Percentiles rank a stretch among this genome's conserved stretches.
Evolutionary conservation across 2,329 filamentous ascomycete species (phyloP).

Genomic region (Chrysosporium keratinophilum): DNA sequence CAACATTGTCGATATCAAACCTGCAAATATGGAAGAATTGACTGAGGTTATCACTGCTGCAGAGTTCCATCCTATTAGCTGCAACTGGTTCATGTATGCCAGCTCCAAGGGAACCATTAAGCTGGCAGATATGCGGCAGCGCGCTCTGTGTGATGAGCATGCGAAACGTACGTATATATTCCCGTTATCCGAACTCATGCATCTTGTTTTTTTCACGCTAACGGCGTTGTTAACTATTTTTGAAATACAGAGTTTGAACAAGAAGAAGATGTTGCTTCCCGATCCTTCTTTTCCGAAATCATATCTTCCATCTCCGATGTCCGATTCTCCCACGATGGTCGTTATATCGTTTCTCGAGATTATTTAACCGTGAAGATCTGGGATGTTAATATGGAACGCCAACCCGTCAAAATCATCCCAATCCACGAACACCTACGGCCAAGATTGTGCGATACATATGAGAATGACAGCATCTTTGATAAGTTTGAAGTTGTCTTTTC

Average conservation of each 20-base stretch:
- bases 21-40: slow-evolving; percentile 98
- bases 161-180: slow-evolving; percentile 65
- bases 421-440: slow-evolving; percentile 96
- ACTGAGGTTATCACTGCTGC: slow-evolving; percentile 98
- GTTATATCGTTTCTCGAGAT: slow-evolving; percentile 94
- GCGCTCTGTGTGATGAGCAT: slow-evolving; percentile 89
- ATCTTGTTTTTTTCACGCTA: neutral
- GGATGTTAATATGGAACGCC: slow-evolving; percentile 98
- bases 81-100: slow-evolving; percentile 99
- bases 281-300: slow-evolving; percentile 98
- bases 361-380: slow-evolving; percentile 99
- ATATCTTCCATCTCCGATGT: slow-evolving; percentile 99
- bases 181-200: neutral
- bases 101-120: slow-evolving; percentile 99
- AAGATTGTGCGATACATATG: slow-evolving; percentile 91
- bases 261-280: slow-evolving; percentile 92
- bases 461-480: slow-evolving; percentile 99
- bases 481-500: slow-evolving; percentile 99
- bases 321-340: slow-evolving; percentile 88
- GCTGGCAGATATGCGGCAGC: slow-evolving; percentile 95
- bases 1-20: slow-evolving; percentile 99
- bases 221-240: neutral
- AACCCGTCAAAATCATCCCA: slow-evolving; percentile 95
- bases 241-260: slow-evolving; percentile 76
- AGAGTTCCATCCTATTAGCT: slow-evolving; percentile 92